Base-by-base conservation (phyloP, 108 stramenopile genomes). In the Mayamaea pseudoterrestris region DNA sequence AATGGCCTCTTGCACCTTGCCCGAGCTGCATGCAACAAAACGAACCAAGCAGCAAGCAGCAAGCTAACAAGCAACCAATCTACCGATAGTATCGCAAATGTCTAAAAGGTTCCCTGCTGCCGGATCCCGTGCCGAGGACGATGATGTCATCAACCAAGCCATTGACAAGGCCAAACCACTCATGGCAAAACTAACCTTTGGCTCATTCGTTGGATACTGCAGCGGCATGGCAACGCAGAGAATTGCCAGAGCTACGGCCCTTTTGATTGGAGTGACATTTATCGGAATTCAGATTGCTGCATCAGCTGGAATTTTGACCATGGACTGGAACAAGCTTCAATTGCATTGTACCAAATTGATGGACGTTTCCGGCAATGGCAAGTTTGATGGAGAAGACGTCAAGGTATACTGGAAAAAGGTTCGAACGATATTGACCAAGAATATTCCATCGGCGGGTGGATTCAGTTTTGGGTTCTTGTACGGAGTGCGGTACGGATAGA, bases 261-360 rank as follows among this genome's bases (percentile, higher is more conserved):
- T 90, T 14, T 39, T 79, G 13, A 58, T 79, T 16, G 93, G 93
- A 3, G 14, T 83, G 22, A 71, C 66, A 23, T 93, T 91, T 65
- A 65, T 93, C 14, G 73, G 65, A 3, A 54, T 69, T 13, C 90
- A 94, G 58, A 60, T 65, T 0, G 51, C 75, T 30, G 86, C 61
- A 7, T 58, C 67, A 42, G 43, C 51, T 31, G 93, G 90, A 22
- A 86, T 79, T 46, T 70, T 94, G 58, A 65, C 61, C 43, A 69
- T 94, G 18, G 79, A 94, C 55, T 94, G 93, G 93, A 65, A 69
- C 31, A 81, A 84, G 51, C 63, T 93, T 27, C 61, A 74, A 57
- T 58, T 70, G 21, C 68, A 69, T 41, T 73, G 66, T 14, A 68
- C 65, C 20, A 68, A 75, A 39, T 65, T 50, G 21, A 35, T 93